phyloP scores from a whole-genome alignment of 306 rosid species.

The Nissolia schottii region DNA sequence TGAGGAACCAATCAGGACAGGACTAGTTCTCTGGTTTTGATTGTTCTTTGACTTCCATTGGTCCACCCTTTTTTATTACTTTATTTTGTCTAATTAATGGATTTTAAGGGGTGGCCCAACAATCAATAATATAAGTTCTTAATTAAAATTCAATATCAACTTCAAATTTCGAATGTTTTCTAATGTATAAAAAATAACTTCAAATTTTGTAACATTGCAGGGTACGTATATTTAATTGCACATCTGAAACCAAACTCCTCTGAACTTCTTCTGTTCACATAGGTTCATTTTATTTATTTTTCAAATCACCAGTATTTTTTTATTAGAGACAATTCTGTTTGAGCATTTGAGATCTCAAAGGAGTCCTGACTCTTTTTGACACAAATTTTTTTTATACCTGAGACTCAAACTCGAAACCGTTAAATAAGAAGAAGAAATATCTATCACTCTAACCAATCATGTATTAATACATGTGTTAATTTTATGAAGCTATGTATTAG shows the following conservation, averaged over 20 bases:
- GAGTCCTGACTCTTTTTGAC: too few relatives aligned
- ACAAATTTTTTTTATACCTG: too few relatives aligned
- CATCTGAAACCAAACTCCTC: neutral
- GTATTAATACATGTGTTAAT: too few relatives aligned
- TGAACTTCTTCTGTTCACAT: slow-evolving; percentile 14
- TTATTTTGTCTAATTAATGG: neutral
- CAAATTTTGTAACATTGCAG: neutral
- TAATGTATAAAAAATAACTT: too few relatives aligned
- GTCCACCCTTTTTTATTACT: neutral
- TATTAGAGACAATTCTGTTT: too few relatives aligned
- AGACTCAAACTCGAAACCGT: too few relatives aligned
- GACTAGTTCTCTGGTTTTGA: neutral
- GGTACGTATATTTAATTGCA: neutral
- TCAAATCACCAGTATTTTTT: too few relatives aligned
- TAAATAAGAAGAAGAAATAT: too few relatives aligned
- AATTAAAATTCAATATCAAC: slow-evolving; percentile 11
- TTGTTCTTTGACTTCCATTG: slow-evolving; percentile 20
- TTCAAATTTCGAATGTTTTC: neutral
- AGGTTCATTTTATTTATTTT: neutral
- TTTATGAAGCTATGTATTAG: too few relatives aligned
- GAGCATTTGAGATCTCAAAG: too few relatives aligned
- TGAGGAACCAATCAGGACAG: neutral
- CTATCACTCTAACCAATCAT: too few relatives aligned
- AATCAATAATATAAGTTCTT: neutral
- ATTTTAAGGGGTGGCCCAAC: neutral